Evolutionary conservation across 2,329 filamentous ascomycete species (phyloP).

Genomic region (Ilyonectria sp.): DNA sequence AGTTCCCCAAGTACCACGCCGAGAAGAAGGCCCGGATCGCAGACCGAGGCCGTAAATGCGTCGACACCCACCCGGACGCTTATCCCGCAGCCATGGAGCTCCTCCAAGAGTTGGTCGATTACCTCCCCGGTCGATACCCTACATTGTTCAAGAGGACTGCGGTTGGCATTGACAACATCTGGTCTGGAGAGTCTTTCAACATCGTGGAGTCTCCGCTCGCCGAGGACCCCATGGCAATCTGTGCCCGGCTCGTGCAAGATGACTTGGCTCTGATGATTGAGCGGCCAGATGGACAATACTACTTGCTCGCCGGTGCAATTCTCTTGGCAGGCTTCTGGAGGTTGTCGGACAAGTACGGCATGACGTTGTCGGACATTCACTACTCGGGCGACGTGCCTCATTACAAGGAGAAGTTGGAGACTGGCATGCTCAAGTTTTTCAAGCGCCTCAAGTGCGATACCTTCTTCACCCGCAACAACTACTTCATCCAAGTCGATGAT

Average conservation of each 20-base stretch:
- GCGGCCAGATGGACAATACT: constrained; percentile 82
- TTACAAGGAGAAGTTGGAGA: constrained; percentile 79
- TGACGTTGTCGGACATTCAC: constrained; percentile 85
- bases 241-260: constrained; percentile 82
- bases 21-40: constrained; percentile 79
- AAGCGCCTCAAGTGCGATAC: constrained; percentile 77
- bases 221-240: constrained; percentile 86
- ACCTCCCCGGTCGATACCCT: constrained; percentile 84
- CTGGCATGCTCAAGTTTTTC: constrained; percentile 88
- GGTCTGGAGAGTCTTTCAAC: constrained; percentile 81
- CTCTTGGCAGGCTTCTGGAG: constrained; percentile 89
- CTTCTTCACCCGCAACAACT: constrained; percentile 80
- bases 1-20: constrained; percentile 80
- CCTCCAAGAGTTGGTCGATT: constrained; percentile 79
- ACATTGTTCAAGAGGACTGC: constrained; percentile 75
- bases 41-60: constrained; percentile 78
- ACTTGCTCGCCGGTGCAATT: constrained; percentile 82
- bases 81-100: constrained; percentile 82
- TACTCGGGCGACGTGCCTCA: constrained; percentile 83
- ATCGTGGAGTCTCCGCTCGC: constrained; percentile 73
- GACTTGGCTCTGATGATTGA: constrained; percentile 90
- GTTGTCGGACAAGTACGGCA: constrained; percentile 84
- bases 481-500: constrained; percentile 91
- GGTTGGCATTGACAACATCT: constrained; percentile 78
- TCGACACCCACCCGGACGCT: constrained; percentile 77